phyloP scores from a whole-genome alignment of 768 basidiomycete species.

The Heimioporus sp. region DNA sequence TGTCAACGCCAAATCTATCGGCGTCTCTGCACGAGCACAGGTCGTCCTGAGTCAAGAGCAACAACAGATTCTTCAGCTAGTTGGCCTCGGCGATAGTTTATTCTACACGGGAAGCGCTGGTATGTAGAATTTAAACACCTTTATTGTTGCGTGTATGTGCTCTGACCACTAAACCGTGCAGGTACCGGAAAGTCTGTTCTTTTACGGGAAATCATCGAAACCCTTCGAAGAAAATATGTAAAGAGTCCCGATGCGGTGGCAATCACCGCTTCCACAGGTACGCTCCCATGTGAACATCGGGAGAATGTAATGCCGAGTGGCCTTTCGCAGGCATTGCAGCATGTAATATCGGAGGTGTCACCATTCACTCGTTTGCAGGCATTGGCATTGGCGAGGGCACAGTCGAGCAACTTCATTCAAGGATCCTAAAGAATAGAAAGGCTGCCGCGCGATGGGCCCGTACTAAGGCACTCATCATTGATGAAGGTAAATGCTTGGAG shows the following conservation, averaged over 20 bases:
- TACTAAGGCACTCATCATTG: constrained; percentile 81
- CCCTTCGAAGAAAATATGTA: constrained; percentile 53
- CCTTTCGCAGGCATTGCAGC: constrained; percentile 76
- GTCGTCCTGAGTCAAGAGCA: constrained; percentile 85
- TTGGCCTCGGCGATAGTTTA: constrained; percentile 67
- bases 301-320: background rate
- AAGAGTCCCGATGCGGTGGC: constrained; percentile 74
- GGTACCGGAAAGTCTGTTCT: constrained; percentile 98
- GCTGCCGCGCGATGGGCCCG: constrained; percentile 76
- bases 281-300: background rate
- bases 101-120: constrained; percentile 99
- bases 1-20: constrained; percentile 6
- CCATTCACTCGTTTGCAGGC: constrained; percentile 94
- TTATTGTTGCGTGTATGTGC: constrained; percentile 15
- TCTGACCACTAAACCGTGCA: constrained; percentile 28
- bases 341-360: constrained; percentile 95
- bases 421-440: constrained; percentile 82
- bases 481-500: constrained; percentile 55
- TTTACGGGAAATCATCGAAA: constrained; percentile 84
- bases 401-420: constrained; percentile 58
- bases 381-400: constrained; percentile 79
- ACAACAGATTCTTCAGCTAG: constrained; percentile 75
- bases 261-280: constrained; percentile 93
- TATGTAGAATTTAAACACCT: constrained; percentile 36
- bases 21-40: constrained; percentile 23